Evolutionary conservation across 768 basidiomycete genomes (phyloP), one percentile per base, ranked within the genome.

Genomic region (Mycena maculata): DNA sequence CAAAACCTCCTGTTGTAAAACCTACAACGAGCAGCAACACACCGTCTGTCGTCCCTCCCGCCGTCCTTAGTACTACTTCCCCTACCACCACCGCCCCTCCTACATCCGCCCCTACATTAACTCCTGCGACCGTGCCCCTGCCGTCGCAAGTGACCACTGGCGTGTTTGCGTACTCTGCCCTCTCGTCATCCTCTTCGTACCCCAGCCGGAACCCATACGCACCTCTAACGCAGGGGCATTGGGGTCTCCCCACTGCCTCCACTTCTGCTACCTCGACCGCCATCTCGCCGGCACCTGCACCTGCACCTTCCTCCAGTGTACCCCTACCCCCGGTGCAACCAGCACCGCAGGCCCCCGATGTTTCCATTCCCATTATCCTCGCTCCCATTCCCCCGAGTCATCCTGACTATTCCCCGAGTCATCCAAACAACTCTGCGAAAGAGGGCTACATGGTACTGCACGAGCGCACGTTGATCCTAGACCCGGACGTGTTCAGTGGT

Each of bases 401-500:
- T 68, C 84, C 90, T 16, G 86, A 78, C 72, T 84, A 81, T 79
- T 83, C 75, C 39, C 86, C 78, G 38, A 79, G 75, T 67, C 86
- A 76, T 69, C 83, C 73, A 64, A 82, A 86, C 62, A 85, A 88
- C 57, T 84, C 84, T 2, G 81, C 77, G 13, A 85, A 85, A 65
- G 82, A 86, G 71, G 85, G 86, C 3, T 87, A 86, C 33, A 94
- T 98, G 82, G 88, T 94, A 25, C 80, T 96, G 15, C 94, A 96
- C 68, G 90, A 95, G 70, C 90, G 93, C 58, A 91, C 87, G 31
- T 86, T 98, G 23, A 88, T 95, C 61, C 87, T 98, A 39, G 92
- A 94, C 72, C 96, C 96, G 2, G 84, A 86, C 23, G 91, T 97
- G 36, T 98, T 98, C 74, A 86, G 90, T 11, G 89, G 90, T 60